Percentiles rank a stretch among this genome's conserved stretches.
These are phyloP conservation scores for Vaccinium corymbosum DNA, from an alignment of 148 eudicot species.

Conservation along the genomic window DNA sequence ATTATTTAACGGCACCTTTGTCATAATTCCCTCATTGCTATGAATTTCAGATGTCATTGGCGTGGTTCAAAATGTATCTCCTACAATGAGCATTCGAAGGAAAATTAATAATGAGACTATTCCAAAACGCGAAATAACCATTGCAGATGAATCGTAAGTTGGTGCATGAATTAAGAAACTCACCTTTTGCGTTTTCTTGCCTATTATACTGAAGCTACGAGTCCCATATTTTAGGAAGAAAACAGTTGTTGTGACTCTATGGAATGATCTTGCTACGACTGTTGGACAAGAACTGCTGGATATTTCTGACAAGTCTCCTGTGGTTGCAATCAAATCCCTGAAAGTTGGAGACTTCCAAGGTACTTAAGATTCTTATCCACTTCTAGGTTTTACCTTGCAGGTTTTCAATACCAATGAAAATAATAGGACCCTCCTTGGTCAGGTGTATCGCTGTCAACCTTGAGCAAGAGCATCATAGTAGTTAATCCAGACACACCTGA, in stretches of 20 bases:
- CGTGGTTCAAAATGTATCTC: conserved; percentile 80
- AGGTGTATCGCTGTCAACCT: conserved; percentile 90
- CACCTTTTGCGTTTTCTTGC: not conserved
- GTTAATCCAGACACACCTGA: conserved; percentile 84
- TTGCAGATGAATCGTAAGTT: conserved; percentile 90
- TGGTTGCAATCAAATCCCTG: conserved; percentile 84
- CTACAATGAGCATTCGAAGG: conserved; percentile 80
- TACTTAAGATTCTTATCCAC: conserved; percentile 14
- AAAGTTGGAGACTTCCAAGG: conserved; percentile 92
- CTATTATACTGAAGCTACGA: conserved; percentile 5
- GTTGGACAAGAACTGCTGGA: conserved; percentile 88
- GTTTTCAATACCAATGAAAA: not conserved
- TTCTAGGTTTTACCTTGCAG: not conserved
- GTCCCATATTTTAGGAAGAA: conserved; percentile 61
- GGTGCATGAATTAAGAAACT: not conserved
- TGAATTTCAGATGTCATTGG: conserved; percentile 80
- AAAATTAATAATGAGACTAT: conserved; percentile 68
- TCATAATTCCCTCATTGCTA: not conserved
- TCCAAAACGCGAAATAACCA: conserved; percentile 90
- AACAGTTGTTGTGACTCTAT: conserved; percentile 85
- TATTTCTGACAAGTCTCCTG: conserved; percentile 79
- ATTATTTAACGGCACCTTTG: not conserved
- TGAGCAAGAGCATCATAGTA: conserved; percentile 65
- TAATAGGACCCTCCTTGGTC: not conserved
- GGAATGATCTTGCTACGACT: conserved; percentile 85